These are phyloP conservation scores for Penicillium subrubescens DNA, from an alignment of 495 filamentous ascomycete genomes.

Conservation along the genomic window DNA sequence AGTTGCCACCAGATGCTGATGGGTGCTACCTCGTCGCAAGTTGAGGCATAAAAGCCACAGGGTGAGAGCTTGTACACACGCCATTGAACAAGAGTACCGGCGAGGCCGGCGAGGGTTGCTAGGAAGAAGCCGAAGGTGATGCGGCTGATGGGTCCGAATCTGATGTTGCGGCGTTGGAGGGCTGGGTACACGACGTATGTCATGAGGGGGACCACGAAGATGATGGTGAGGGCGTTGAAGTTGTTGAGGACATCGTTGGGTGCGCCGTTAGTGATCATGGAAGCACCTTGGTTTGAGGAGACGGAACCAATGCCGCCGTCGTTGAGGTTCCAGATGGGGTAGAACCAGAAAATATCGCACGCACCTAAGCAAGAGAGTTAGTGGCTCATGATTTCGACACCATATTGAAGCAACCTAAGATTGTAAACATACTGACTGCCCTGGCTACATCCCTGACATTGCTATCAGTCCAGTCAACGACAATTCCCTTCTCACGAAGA, in stretches of 20 bases:
- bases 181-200: conserved; percentile 65
- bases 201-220: conserved; percentile 63
- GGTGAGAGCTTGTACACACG: conserved; percentile 59
- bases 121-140: conserved; percentile 67
- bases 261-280: conserved; percentile 65
- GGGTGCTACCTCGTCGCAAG: conserved; percentile 45
- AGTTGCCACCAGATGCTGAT: conserved; percentile 60
- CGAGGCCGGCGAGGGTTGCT: conserved; percentile 56
- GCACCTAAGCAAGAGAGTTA: conserved; percentile 26
- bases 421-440: conserved; percentile 41
- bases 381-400: no score
- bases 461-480: conserved; percentile 49
- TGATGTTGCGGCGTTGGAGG: conserved; percentile 54
- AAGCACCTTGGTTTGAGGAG: conserved; percentile 56
- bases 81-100: conserved; percentile 64
- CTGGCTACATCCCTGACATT: conserved; percentile 51
- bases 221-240: conserved; percentile 70
- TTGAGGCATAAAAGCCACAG: conserved; percentile 53
- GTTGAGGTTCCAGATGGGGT: conserved; percentile 54
- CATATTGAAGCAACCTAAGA: no score
- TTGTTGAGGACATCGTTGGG: conserved; percentile 73
- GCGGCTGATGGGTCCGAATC: conserved; percentile 64
- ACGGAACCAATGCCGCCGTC: conserved; percentile 51
- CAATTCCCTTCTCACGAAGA: conserved; percentile 51
- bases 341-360: conserved; percentile 57